A percentile compares a stretch with the other conserved stretches of the same genome.
Conservation (phyloP, 2,329 filamentous ascomycete genomes). For the Stagonosporopsis chrysanthemi region DNA sequence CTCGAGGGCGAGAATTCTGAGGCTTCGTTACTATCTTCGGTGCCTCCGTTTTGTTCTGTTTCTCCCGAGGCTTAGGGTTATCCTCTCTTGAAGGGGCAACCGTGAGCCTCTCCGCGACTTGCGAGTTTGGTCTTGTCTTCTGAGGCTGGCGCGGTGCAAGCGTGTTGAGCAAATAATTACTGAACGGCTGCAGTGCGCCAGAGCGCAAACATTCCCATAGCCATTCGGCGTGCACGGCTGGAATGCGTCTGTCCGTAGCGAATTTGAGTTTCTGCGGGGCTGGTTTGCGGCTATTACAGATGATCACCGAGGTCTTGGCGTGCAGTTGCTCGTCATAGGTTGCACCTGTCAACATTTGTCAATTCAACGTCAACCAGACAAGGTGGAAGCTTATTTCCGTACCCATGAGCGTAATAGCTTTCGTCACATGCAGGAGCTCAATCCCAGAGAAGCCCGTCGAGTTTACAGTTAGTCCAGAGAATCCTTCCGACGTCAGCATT, state of each 20-base stretch:
- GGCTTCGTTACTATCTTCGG: conserved; percentile 25
- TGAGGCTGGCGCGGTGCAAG: conserved; percentile 23
- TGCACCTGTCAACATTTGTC: conserved; percentile 62
- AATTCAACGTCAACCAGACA: conserved; percentile 10
- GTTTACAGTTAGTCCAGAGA: conserved; percentile 74
- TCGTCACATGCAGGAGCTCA: conserved; percentile 84
- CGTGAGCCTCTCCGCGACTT: conserved; percentile 27
- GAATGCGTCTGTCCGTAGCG: conserved; percentile 76
- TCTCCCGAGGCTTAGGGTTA: conserved; percentile 28
- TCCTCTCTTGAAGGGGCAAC: conserved; percentile 35
- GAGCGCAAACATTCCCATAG: conserved; percentile 78
- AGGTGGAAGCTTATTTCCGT: conserved; percentile 27
- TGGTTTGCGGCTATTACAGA: conserved; percentile 68
- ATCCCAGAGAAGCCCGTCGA: conserved; percentile 85
- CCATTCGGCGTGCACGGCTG: conserved; percentile 84
- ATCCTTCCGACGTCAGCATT: conserved; percentile 57
- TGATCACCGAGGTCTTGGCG: conserved; percentile 73
- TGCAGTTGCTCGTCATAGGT: conserved; percentile 81
- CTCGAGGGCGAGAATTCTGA: conserved; percentile 17
- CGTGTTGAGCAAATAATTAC: conserved; percentile 49
- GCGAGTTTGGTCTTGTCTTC: conserved; percentile 21
- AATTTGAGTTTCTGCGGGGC: conserved; percentile 80
- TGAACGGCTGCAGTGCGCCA: conserved; percentile 58
- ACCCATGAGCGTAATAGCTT: conserved; percentile 76
- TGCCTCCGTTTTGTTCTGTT: conserved; percentile 31